Evolutionary conservation across 768 basidiomycete genomes (phyloP).

Genomic region (Antrodiella citrinella): DNA sequence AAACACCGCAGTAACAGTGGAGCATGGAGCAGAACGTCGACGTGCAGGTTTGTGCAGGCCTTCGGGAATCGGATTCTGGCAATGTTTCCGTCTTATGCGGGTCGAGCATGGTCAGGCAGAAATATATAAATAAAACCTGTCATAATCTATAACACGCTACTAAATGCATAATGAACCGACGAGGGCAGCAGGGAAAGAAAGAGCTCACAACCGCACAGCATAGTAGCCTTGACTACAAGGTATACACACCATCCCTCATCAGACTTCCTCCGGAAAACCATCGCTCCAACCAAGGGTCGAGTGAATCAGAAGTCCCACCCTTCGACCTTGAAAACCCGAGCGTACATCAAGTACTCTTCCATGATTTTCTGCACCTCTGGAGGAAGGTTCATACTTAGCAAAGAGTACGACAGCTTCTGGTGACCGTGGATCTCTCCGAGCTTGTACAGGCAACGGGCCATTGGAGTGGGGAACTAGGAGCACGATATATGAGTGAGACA

Average conservation of each 20-base stretch:
- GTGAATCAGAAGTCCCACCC: slow-evolving; percentile 65
- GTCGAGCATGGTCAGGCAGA: too few species aligned
- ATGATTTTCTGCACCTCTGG: slow-evolving; percentile 87
- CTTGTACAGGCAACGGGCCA: slow-evolving; percentile 88
- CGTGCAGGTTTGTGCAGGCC: too few species aligned
- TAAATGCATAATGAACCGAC: not conserved
- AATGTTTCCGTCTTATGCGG: too few species aligned
- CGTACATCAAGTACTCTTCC: slow-evolving; percentile 87
- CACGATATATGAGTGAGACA: slow-evolving; percentile 4
- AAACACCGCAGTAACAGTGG: too few species aligned
- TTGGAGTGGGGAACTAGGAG: slow-evolving; percentile 77
- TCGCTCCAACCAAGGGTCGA: too few species aligned
- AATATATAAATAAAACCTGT: not conserved
- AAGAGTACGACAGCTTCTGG: slow-evolving; percentile 87
- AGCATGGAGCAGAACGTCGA: too few species aligned
- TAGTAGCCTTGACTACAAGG: not conserved
- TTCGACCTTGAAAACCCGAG: slow-evolving; percentile 81
- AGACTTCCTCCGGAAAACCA: slow-evolving; percentile 1
- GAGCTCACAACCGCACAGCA: not conserved
- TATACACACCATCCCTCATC: not conserved
- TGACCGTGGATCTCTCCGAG: slow-evolving; percentile 90
- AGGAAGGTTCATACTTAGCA: slow-evolving; percentile 91
- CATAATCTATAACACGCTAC: not conserved
- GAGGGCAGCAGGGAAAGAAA: not conserved
- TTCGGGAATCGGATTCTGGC: too few species aligned